Evolutionary conservation across 768 basidiomycete species (phyloP).

Genomic region (Suillus plorans): DNA sequence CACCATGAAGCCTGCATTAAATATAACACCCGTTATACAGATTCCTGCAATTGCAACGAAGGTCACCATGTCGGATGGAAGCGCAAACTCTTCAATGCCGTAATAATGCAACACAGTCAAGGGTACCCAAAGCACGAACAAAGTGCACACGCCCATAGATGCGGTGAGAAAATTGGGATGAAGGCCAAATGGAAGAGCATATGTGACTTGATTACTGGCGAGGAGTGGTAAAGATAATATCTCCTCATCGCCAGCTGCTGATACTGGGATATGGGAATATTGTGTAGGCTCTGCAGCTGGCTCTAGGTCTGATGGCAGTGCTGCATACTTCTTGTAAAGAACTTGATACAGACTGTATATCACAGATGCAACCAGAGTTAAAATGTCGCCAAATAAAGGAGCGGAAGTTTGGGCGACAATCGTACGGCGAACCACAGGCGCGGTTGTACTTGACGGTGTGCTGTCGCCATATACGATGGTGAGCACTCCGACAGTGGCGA

Average conservation of each 20-base stretch:
- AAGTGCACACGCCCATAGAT: constrained; percentile 75
- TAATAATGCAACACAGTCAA: constrained; percentile 71
- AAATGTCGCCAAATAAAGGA: constrained; percentile 68
- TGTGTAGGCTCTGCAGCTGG: constrained; percentile 34
- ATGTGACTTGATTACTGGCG: constrained; percentile 35
- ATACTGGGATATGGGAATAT: constrained; percentile 47
- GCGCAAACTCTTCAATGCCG: constrained; percentile 63
- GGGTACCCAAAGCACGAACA: constrained; percentile 75
- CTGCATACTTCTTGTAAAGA: constrained; percentile 77
- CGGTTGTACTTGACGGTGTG: constrained; percentile 22
- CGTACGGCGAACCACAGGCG: not conserved
- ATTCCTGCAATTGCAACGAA: constrained; percentile 64
- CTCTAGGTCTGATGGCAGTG: constrained; percentile 66
- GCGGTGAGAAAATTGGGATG: constrained; percentile 83
- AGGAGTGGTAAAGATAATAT: constrained; percentile 10
- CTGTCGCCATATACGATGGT: constrained; percentile 81
- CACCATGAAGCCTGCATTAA: constrained; percentile 88
- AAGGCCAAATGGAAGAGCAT: constrained; percentile 78
- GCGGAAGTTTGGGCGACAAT: constrained; percentile 32
- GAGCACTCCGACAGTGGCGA: constrained; percentile 81
- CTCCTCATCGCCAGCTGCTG: constrained; percentile 27
- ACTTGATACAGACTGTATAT: constrained; percentile 81
- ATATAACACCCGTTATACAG: constrained; percentile 67
- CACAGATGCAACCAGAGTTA: constrained; percentile 73
- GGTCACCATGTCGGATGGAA: constrained; percentile 53